Evolutionary conservation across 192 early-diverging fungal species (phyloP).

Genomic region (Coemansia sp.): DNA sequence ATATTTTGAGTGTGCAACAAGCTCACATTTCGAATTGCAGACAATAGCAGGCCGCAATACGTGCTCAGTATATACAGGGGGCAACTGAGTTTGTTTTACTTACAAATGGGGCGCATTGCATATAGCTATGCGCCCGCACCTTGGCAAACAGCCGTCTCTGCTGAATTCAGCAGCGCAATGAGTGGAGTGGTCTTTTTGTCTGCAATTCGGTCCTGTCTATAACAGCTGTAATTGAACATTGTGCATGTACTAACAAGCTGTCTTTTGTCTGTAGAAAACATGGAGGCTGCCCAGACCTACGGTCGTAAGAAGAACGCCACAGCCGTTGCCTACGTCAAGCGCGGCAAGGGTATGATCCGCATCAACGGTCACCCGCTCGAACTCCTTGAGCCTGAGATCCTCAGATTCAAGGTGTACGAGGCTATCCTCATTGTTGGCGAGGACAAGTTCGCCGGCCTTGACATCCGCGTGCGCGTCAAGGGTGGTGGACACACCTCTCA

Average conservation of each 20-base stretch:
- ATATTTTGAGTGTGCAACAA: not conserved
- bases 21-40: not conserved
- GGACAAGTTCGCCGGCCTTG: conserved; percentile 93
- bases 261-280: conserved; percentile 38
- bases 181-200: not conserved
- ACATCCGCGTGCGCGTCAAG: conserved; percentile 95
- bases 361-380: conserved; percentile 96
- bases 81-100: too few species aligned
- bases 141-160: not conserved
- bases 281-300: conserved; percentile 58
- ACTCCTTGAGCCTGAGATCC: conserved; percentile 94
- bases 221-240: not conserved
- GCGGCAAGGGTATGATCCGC: conserved; percentile 94
- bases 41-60: not conserved
- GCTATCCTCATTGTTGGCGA: conserved; percentile 93
- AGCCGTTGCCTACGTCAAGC: conserved; percentile 98
- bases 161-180: not conserved
- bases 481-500: conserved; percentile 98
- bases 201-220: not conserved
- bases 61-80: too few species aligned
- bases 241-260: not conserved
- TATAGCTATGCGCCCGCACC: not conserved
- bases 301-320: conserved; percentile 94
- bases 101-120: too few species aligned
- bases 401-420: conserved; percentile 98